Conservation (phyloP, 2,329 filamentous ascomycete species). For the Aureobasidium sp. region DNA sequence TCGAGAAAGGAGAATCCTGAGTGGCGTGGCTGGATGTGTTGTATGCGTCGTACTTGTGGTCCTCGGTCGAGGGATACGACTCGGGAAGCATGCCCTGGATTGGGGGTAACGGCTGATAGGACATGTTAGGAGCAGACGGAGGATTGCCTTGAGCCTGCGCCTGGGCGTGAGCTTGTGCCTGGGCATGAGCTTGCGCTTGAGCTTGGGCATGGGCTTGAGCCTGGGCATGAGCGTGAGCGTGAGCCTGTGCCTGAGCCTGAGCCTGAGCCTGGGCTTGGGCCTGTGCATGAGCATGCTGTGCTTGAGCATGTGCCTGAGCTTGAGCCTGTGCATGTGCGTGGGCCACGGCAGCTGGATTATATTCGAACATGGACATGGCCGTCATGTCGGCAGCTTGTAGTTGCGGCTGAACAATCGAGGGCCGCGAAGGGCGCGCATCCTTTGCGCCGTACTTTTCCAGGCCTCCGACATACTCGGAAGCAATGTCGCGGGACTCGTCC, state of each 20-base stretch:
- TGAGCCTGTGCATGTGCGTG: constrained; percentile 8
- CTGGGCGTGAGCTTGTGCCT: background rate
- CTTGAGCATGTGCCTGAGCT: constrained; percentile 7
- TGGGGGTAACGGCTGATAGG: constrained; percentile 42
- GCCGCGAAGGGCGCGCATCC: constrained; percentile 20
- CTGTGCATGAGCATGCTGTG: constrained; percentile 13
- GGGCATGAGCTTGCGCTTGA: background rate
- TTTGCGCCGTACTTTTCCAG: constrained; percentile 59
- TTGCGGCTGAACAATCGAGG: constrained; percentile 16
- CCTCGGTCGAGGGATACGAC: constrained; percentile 33
- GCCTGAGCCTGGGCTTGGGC: constrained; percentile 21
- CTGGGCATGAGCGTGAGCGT: background rate
- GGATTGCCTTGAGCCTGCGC: constrained; percentile 16
- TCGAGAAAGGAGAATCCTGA: constrained; percentile 23
- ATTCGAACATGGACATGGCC: constrained; percentile 3
- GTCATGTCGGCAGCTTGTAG: background rate
- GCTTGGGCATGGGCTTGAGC: constrained; percentile 3
- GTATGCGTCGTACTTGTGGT: constrained; percentile 22
- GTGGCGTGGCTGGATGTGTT: constrained; percentile 18
- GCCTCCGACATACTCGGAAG: constrained; percentile 80
- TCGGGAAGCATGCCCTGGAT: constrained; percentile 42
- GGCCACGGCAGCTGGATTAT: constrained; percentile 5
- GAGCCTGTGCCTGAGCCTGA: constrained; percentile 21
- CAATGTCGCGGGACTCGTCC: constrained; percentile 83
- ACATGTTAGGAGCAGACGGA: constrained; percentile 24